A percentile compares a stretch with the other conserved stretches of the same genome.
These are phyloP conservation scores for Retiboletus flavoniger DNA, from an alignment of 1,284 basidiomycete genomes.

Conservation along the genomic window DNA sequence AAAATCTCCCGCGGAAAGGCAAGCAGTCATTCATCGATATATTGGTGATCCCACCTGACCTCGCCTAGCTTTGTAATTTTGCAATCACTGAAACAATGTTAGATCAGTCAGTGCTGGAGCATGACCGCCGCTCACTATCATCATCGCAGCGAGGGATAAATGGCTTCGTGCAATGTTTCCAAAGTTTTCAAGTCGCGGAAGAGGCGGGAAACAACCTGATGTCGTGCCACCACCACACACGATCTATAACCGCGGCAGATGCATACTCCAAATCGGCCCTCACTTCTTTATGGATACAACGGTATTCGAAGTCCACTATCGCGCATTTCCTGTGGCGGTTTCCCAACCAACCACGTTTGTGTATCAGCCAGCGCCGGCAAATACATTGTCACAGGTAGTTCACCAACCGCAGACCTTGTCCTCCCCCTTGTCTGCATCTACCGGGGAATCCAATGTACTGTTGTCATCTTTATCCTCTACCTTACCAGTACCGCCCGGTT, in stretches of 20 bases:
- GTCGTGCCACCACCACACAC: constrained; percentile 61
- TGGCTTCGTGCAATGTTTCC: constrained; percentile 68
- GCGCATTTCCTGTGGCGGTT: constrained; percentile 16
- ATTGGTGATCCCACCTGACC: constrained; percentile 14
- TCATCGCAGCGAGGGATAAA: constrained; percentile 57
- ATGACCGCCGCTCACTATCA: constrained; percentile 28
- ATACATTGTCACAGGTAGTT: constrained; percentile 18
- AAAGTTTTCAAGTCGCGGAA: constrained; percentile 64
- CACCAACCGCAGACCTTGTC: constrained; percentile 10
- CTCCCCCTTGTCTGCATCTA: constrained; percentile 7
- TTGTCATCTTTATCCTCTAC: constrained; percentile 44
- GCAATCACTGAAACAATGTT: constrained; percentile 70
- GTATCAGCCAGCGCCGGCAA: constrained; percentile 23
- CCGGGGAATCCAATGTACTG: constrained; percentile 34
- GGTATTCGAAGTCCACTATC: constrained; percentile 67
- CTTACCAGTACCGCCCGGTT: constrained; percentile 49
- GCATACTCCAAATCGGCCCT: constrained; percentile 68
- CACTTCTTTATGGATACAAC: constrained; percentile 63
- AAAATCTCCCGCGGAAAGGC: constrained; percentile 58
- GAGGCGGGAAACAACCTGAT: constrained; percentile 51
- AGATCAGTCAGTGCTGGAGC: constrained; percentile 21
- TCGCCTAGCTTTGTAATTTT: constrained; percentile 50
- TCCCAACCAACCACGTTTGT: constrained; percentile 28
- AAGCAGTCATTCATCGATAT: constrained; percentile 5
- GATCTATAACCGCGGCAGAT: constrained; percentile 60